Evolutionary conservation across 495 filamentous ascomycete genomes (phyloP).

Genomic region (Podospora sp.): DNA sequence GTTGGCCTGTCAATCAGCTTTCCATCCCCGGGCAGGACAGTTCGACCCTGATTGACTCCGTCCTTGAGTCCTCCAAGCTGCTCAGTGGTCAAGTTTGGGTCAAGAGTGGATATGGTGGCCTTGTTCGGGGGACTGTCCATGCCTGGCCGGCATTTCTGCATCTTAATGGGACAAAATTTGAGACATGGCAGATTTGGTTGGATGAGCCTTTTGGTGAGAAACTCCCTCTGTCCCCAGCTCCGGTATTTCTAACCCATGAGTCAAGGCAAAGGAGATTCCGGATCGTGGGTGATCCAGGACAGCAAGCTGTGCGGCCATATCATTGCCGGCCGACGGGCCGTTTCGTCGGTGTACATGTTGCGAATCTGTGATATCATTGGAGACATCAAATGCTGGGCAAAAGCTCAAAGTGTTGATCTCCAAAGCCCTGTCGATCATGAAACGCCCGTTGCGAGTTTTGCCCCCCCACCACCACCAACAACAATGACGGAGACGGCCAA

Average conservation of each 20-base stretch:
- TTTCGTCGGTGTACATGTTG: background rate
- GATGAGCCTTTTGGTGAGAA: background rate
- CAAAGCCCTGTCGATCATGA: too few relatives aligned
- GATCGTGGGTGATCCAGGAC: background rate
- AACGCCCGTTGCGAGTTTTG: too few relatives aligned
- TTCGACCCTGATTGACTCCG: background rate
- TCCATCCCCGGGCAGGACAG: too few relatives aligned
- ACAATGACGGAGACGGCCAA: too few relatives aligned
- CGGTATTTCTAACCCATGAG: background rate
- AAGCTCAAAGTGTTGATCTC: too few relatives aligned
- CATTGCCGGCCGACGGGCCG: background rate
- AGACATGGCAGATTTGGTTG: background rate
- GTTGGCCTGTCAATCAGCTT: background rate
- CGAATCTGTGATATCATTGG: background rate
- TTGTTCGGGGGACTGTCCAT: background rate
- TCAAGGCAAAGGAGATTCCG: background rate
- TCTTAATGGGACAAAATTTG: background rate
- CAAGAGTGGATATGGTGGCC: background rate
- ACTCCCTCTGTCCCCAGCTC: background rate
- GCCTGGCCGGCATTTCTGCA: background rate
- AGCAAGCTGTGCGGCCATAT: background rate
- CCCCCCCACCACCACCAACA: too few relatives aligned
- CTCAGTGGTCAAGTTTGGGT: background rate
- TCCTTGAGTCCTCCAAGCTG: background rate
- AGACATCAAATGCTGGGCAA: background rate